Percentiles rank a stretch among this genome's conserved stretches.
phyloP scores from a whole-genome alignment of 441 rosid genomes.

The Macaranga tanarius region DNA sequence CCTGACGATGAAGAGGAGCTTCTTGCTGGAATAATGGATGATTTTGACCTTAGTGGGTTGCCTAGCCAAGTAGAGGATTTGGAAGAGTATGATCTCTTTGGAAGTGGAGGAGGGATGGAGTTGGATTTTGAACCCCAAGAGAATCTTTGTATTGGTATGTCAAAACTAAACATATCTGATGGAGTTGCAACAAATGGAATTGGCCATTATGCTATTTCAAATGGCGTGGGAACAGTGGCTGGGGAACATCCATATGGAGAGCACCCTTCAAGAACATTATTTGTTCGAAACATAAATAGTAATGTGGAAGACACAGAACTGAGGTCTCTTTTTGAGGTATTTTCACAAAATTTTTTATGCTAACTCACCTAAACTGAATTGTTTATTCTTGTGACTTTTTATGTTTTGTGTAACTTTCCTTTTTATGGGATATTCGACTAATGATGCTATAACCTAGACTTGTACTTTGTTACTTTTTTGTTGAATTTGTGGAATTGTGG shows the following conservation, averaged over 20 bases:
- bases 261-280: constrained; percentile 86
- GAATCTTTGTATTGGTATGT: constrained; percentile 40
- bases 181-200: constrained; percentile 50
- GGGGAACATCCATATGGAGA: constrained; percentile 91
- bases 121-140: constrained; percentile 64
- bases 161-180: constrained; percentile 52
- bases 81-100: constrained; percentile 78
- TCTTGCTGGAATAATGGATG: constrained; percentile 73
- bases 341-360: neutral
- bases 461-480: neutral
- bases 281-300: constrained; percentile 86
- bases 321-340: constrained; percentile 79
- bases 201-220: constrained; percentile 45
- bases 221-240: constrained; percentile 60
- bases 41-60: constrained; percentile 63
- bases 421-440: neutral
- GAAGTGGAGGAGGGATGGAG: constrained; percentile 85
- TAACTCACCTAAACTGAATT: neutral
- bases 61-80: constrained; percentile 67
- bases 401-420: neutral
- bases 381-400: neutral
- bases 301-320: constrained; percentile 80
- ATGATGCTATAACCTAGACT: neutral
- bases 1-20: constrained; percentile 81
- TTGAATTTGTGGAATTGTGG: neutral